Base-by-base conservation (phyloP, 202 grass and related monocot species). In the Cymbopogon flexuosus region DNA sequence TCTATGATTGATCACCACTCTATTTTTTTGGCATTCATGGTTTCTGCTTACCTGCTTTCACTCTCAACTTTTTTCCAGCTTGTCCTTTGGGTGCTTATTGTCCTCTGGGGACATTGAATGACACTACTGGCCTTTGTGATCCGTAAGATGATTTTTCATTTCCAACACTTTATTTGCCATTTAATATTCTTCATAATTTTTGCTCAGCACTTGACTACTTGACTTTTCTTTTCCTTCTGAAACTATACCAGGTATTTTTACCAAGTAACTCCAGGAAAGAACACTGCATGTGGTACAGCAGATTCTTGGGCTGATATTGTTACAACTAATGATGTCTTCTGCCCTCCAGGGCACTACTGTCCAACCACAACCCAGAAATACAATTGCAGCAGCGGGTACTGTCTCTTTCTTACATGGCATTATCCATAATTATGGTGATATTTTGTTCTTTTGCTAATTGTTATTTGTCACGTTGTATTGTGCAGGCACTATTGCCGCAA, bases 1-100 rank as follows among this genome's bases (percentile, higher is more conserved):
- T 68, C 6, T 81, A 13, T 51, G 67, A 16, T 76, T 86, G 19
- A 27, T 22, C 40, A 34, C 15, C 19, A 7, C 42, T 54, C 4
- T 56, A 67, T 21, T 65, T 65, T 31, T 70, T 79, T 37, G 39
- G 24, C 22, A 72, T 70, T 78, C 31, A 71, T 9, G 3, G 33
- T 52, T 72, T 84, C 13, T 78, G 1, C 19, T 73, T 81, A 40
- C 49, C 72, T 83, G 9, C 40, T 70, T 57, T 62, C 27, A 3
- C 27, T 77, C 52, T 70, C 58, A 23, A 46, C 58, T 73, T 71
- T 68, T 79, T 79, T 13, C 84, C 84, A 95, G 93, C 93, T 84
- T 95, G 93, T 79, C 93, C 93, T 15, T 87, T 95, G 84, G 93
- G 93, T 66, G 93, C 93, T 84, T 95, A 92, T 74, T 95, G 93